These are phyloP conservation scores for Boletellus dicymbophilus DNA, from an alignment of 1,284 basidiomycete species.

Conservation along the genomic window DNA sequence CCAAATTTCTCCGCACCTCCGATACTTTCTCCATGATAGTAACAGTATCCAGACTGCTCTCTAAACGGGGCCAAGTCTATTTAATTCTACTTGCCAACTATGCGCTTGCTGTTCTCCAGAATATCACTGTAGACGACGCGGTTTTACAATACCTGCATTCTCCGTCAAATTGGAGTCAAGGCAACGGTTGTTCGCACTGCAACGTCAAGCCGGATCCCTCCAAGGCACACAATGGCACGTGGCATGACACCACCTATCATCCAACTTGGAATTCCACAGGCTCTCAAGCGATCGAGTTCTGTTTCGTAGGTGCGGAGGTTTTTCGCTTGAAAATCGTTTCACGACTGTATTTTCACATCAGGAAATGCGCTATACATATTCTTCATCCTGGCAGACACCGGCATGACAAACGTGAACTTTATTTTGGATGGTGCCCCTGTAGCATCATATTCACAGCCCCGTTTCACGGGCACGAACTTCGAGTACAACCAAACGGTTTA, in stretches of 20 bases:
- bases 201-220: slow-evolving; percentile 4
- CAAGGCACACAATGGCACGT: slow-evolving; percentile 11
- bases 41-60: not conserved
- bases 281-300: slow-evolving; percentile 8
- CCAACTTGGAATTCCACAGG: not conserved
- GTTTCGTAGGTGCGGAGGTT: slow-evolving; percentile 11
- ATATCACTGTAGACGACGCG: slow-evolving; percentile 22
- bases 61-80: not conserved
- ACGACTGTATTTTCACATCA: not conserved
- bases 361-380: slow-evolving; percentile 24
- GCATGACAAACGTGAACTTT: slow-evolving; percentile 9
- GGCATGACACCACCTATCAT: slow-evolving; percentile 17
- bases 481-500: slow-evolving; percentile 21
- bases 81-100: not conserved
- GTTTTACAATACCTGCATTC: slow-evolving; percentile 8
- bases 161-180: not conserved
- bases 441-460: not conserved
- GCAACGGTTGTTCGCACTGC: not conserved
- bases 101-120: slow-evolving; percentile 9
- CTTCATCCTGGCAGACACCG: slow-evolving; percentile 16
- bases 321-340: too few relatives aligned
- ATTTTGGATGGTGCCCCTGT: slow-evolving; percentile 1
- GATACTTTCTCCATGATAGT: not conserved
- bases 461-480: slow-evolving; percentile 1
- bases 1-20: not conserved